A percentile compares a stretch with the other conserved stretches of the same genome.
Evolutionary conservation across 768 basidiomycete genomes (phyloP).

Genomic region (Amanita rimosa): DNA sequence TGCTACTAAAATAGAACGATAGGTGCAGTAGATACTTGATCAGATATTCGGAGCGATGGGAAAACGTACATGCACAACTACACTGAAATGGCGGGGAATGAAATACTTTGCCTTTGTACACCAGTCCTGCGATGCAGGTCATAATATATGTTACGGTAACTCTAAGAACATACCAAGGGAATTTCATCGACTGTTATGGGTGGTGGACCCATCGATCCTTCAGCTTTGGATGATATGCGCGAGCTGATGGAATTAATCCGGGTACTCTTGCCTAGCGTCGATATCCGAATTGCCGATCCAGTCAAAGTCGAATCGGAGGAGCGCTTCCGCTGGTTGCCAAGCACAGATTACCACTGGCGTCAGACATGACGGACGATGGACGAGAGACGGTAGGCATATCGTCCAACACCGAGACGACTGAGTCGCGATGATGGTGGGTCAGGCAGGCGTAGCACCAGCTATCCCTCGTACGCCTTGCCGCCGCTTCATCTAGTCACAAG

Average conservation of each 20-base stretch:
- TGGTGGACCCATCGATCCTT: conserved; percentile 41
- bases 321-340: conserved; percentile 24
- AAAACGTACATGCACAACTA: too few relatives aligned
- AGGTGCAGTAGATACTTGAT: too few relatives aligned
- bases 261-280: conserved; percentile 37
- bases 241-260: conserved; percentile 28
- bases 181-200: conserved; percentile 7
- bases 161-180: too few relatives aligned
- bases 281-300: conserved; percentile 17
- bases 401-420: conserved; percentile 41
- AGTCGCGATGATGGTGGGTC: conserved; percentile 39
- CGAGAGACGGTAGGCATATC: conserved; percentile 39
- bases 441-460: conserved; percentile 44
- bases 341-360: conserved; percentile 25
- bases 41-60: too few relatives aligned
- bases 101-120: too few relatives aligned
- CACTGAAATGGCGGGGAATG: too few relatives aligned
- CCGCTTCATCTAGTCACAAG: conserved; percentile 44
- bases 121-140: too few relatives aligned
- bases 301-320: conserved; percentile 24
- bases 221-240: conserved; percentile 16
- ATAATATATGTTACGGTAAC: background rate
- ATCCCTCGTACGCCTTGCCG: conserved; percentile 45
- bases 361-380: conserved; percentile 47
- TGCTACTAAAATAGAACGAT: too few relatives aligned